A percentile compares a stretch with the other conserved stretches of the same genome.
phyloP scores from a whole-genome alignment of 345 rosid genomes.

The Lepidium didymum region DNA sequence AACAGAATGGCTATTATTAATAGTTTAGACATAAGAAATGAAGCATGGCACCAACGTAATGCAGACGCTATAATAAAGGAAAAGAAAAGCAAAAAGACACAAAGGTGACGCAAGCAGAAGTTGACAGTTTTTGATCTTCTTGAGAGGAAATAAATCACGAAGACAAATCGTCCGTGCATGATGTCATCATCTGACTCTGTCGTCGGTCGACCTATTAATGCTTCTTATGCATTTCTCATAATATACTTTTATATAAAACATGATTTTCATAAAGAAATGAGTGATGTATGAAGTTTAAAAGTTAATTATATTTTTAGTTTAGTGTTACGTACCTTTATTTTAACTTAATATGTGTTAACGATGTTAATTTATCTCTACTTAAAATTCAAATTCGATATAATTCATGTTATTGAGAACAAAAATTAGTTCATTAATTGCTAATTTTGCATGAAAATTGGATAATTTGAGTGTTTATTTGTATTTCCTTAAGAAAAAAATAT shows the following conservation, averaged over 20 bases:
- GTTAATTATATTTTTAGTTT: no score
- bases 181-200: constrained; percentile 2
- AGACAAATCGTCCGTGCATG: neutral
- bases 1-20: no score
- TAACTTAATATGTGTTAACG: no score
- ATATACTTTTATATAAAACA: neutral
- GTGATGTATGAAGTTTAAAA: neutral
- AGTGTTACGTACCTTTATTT: no score
- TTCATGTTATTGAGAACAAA: no score
- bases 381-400: no score
- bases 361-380: no score
- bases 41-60: neutral
- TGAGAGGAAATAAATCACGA: neutral
- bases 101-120: constrained; percentile 9
- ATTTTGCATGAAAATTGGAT: neutral
- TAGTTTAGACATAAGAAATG: no score
- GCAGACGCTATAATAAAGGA: neutral
- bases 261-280: neutral
- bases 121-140: neutral
- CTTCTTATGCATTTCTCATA: neutral
- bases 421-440: no score
- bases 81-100: neutral
- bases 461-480: neutral
- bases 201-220: constrained; percentile 2
- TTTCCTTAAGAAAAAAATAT: neutral